Evolutionary conservation across 345 rosid species (phyloP).

Genomic region (Eutrema japonicum): DNA sequence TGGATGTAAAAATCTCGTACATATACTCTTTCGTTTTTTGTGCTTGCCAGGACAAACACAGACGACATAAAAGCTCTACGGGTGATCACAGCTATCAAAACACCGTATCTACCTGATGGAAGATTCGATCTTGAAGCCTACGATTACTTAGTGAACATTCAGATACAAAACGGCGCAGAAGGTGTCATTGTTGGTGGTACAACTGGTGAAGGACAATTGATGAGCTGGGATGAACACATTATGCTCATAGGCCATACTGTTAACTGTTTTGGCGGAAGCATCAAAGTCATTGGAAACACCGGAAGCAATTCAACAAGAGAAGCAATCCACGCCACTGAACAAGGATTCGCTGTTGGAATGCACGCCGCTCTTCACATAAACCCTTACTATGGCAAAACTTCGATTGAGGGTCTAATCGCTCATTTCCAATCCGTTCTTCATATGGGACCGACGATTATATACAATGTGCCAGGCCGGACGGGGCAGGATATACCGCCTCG

Average conservation of each 20-base stretch:
- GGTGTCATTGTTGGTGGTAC: constrained; percentile 93
- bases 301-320: constrained; percentile 94
- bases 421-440: constrained; percentile 77
- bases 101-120: constrained; percentile 91
- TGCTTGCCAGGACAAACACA: constrained; percentile 61
- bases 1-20: neutral
- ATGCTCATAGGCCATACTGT: constrained; percentile 94
- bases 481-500: constrained; percentile 84
- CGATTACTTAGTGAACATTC: constrained; percentile 70
- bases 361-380: constrained; percentile 94
- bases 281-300: constrained; percentile 87
- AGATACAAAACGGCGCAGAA: constrained; percentile 68
- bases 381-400: constrained; percentile 95
- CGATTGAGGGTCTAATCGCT: constrained; percentile 64
- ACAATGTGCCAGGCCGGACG: constrained; percentile 85
- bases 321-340: constrained; percentile 89
- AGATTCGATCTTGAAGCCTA: constrained; percentile 94
- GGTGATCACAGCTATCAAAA: constrained; percentile 89
- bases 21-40: neutral
- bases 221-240: constrained; percentile 98
- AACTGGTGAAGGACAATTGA: constrained; percentile 93
- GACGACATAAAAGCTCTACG: constrained; percentile 75
- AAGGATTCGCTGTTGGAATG: constrained; percentile 97
- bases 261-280: constrained; percentile 72
- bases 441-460: constrained; percentile 86